Evolutionary conservation across 164 flowering plant species (phyloP), one percentile per base, ranked within the genome.

Genomic region (Malania oleifera): DNA sequence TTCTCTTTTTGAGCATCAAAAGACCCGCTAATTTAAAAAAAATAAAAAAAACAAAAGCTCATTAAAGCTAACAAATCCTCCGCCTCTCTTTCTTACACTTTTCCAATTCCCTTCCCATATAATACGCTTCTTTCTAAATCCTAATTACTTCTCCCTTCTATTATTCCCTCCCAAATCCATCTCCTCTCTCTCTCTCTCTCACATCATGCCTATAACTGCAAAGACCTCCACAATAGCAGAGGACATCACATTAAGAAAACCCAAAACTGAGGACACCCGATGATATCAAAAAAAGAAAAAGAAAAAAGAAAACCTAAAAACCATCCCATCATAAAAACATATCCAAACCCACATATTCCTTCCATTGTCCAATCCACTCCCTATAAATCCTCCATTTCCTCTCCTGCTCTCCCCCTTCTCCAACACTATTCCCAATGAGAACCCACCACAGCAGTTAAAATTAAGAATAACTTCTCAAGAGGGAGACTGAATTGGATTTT

Each of bases 321-420:
- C 63, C 67, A 66, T 34, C 38, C 51, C 31, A 45, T 35, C 59
- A 67, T 57, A 22, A 66, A 71, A 10, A 26, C 67, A 66, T 75
- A 74, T 66, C 86, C 68, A 61, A 71, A 19, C 57, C 73, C 72
- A 27, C 61, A 60, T 40, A 69, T 61, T 52, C 70, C 79, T 17
- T 67, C 77, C 14, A 63, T 66, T 12, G 52, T 66, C 43, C 75
- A 70, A 59, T 66, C 82, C 5, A 59, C 76, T 35, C 75, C 79
- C 46, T 69, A 73, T 63, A 79, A 77, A 61, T 62, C 89, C 61
- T 67, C 78, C 59, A 75, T 81, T 54, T 77, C 85, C 24, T 79
- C 83, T 83, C 10, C 66, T 80, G 25, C 67, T 69, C 45, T 73
- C 84, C 37, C 62, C 72, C 38, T 73, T 71, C 56, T 35, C 69